A percentile compares a stretch with the other conserved stretches of the same genome.
These are phyloP conservation scores for Clarireedia monteithiana DNA, from an alignment of 2,329 filamentous ascomycete genomes.

Conservation along the genomic window DNA sequence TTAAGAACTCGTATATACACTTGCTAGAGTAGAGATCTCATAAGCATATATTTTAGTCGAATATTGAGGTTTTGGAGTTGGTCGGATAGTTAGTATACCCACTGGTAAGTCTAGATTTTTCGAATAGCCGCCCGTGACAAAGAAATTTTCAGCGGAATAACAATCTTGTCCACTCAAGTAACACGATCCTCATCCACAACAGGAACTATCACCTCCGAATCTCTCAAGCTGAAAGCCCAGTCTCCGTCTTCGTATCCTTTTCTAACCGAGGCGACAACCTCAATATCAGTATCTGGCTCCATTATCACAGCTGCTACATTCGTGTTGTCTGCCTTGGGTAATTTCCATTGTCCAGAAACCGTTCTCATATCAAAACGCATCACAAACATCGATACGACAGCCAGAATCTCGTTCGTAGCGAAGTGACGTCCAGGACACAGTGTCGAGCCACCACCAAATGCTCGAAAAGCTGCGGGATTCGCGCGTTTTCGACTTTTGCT, in stretches of 20 bases:
- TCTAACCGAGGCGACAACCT: slow-evolving; percentile 11
- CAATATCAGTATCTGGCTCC: slow-evolving; percentile 6
- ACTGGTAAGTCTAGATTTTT: too few species aligned
- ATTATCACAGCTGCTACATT: neutral
- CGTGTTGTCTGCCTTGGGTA: neutral
- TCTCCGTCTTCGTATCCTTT: neutral
- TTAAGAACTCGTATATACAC: too few species aligned
- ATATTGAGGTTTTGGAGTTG: too few species aligned
- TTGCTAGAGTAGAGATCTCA: too few species aligned
- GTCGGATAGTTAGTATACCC: too few species aligned
- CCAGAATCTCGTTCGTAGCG: slow-evolving; percentile 30
- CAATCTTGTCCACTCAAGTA: neutral
- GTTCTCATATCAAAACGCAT: slow-evolving; percentile 26
- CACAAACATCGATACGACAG: slow-evolving; percentile 28
- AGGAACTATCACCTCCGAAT: neutral
- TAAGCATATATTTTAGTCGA: too few species aligned
- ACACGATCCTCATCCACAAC: neutral
- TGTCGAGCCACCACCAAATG: slow-evolving; percentile 29
- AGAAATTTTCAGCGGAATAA: too few species aligned
- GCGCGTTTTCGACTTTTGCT: slow-evolving; percentile 11
- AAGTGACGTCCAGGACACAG: slow-evolving; percentile 33
- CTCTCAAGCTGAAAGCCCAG: neutral
- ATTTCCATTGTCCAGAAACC: neutral
- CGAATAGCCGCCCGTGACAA: too few species aligned
- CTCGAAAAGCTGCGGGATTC: slow-evolving; percentile 27